These are phyloP conservation scores for Tetrahymena malaccensis DNA, from an alignment of 73 alveolate genomes.

Conservation along the genomic window DNA sequence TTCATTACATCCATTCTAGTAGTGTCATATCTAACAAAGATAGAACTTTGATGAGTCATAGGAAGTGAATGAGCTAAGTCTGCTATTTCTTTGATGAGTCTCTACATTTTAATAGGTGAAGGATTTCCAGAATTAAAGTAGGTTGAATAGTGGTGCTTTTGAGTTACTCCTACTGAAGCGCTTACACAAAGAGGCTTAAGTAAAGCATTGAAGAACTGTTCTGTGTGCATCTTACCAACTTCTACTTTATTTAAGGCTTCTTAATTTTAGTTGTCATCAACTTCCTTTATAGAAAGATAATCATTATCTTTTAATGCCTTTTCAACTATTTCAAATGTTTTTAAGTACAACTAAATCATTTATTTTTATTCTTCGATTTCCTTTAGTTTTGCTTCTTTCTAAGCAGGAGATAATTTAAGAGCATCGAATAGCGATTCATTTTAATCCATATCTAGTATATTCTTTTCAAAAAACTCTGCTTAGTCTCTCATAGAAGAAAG, in stretches of 20 bases:
- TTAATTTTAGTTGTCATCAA: background rate
- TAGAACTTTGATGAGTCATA: slow-evolving; percentile 82
- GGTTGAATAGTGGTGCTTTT: background rate
- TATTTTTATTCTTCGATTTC: background rate
- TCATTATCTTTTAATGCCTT: background rate
- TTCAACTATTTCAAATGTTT: background rate
- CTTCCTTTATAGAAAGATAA: background rate
- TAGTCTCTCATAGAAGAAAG: background rate
- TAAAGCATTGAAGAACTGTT: slow-evolving; percentile 6
- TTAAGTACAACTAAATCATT: background rate
- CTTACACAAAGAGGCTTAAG: slow-evolving; percentile 17
- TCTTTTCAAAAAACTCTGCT: background rate
- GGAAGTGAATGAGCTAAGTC: slow-evolving; percentile 89
- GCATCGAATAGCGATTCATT: background rate
- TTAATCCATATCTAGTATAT: background rate
- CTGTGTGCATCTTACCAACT: background rate
- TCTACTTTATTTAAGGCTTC: background rate
- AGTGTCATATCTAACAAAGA: slow-evolving; percentile 83
- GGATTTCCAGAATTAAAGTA: slow-evolving; percentile 10
- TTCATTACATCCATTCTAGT: slow-evolving; percentile 92
- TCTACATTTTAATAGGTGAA: slow-evolving; percentile 11
- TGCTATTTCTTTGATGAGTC: slow-evolving; percentile 88
- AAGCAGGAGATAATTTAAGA: background rate
- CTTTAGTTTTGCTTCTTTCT: background rate
- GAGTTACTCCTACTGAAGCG: background rate